These are phyloP conservation scores for Saccharomycopsis babjevae DNA, from an alignment of 805 yeast genomes.

Conservation along the genomic window DNA sequence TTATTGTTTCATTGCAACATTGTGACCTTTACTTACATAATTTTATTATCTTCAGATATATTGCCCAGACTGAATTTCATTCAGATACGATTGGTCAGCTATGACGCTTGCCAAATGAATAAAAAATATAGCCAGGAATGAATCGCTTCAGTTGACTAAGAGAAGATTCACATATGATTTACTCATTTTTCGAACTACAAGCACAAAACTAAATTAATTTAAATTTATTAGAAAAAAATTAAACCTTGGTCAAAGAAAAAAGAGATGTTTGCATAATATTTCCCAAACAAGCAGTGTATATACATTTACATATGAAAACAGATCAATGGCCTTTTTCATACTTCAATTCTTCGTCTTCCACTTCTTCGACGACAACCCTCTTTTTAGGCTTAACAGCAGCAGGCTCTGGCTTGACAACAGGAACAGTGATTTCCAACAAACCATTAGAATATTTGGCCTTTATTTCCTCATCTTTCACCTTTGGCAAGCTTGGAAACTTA, in stretches of 20 bases:
- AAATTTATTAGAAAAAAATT: too few species aligned
- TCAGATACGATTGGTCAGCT: too few species aligned
- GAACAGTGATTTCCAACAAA: slow-evolving; percentile 40
- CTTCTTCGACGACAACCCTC: slow-evolving; percentile 37
- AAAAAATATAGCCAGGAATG: too few species aligned
- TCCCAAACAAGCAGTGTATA: not conserved
- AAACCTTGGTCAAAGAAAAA: not conserved
- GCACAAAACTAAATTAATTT: too few species aligned
- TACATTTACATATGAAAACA: not conserved
- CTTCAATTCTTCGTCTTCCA: slow-evolving; percentile 38
- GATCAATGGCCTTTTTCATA: slow-evolving; percentile 25
- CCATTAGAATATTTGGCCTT: slow-evolving; percentile 46
- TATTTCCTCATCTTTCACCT: slow-evolving; percentile 42
- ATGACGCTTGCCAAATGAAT: too few species aligned
- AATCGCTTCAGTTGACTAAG: too few species aligned
- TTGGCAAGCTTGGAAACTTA: slow-evolving; percentile 44
- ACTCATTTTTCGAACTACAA: too few species aligned
- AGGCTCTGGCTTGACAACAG: slow-evolving; percentile 30
- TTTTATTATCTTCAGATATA: too few species aligned
- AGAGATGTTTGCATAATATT: not conserved
- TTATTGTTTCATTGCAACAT: too few species aligned
- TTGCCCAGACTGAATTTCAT: too few species aligned
- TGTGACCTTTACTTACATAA: too few species aligned
- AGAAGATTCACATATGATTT: too few species aligned
- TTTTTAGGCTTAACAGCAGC: slow-evolving; percentile 32